Base-by-base conservation (phyloP, 2,329 filamentous ascomycete genomes). In the Rutstroemia sp. region DNA sequence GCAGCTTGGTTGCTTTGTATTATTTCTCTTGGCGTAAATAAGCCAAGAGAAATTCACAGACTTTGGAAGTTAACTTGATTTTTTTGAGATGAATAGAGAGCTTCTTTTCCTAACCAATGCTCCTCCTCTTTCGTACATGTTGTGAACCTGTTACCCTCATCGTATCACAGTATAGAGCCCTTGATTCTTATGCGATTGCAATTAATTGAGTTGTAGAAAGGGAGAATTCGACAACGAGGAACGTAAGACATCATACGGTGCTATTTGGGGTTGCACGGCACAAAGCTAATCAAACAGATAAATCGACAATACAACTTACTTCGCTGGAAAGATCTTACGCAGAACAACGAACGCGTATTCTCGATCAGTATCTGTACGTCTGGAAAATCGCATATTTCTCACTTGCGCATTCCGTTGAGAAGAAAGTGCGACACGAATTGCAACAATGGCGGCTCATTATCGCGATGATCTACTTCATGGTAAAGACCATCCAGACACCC, bases 401-500 rank as follows among this genome's bases (percentile, higher is more conserved):
- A 12, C 2, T 34, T 34, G 30, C 30, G 10, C 30, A 34, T 34
- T 34, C 10, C 12, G 30, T 12, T 34, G 10, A 12, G 12, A 45
- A 45, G 12, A 45, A 45, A 23, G 21, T 23, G 21, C 19, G 21
- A 45, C n/a, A 21, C 10, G 14, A 25, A 21, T 14, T 42, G 39
- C 18, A 12, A 61, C 30, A 57, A 69, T 69, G 67, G 63, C 65
- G 21, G 54, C 48, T 46, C 54, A 52, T 16, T 21, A 45, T 46
- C 54, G 54, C 51, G 66, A 67, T 52, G 59, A 66, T 30, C 10
- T 66, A 7, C 52, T 66, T 2, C 57, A 66, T 53, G 66, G 67
- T 2, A 37, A 50, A 50, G 61, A 68, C 38, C 65, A 65, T 52
- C 21, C 59, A 57, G 82, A 84, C 64, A 79, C 78, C 2, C 72